Conservation (phyloP, 1,284 basidiomycete species). For the Cryptococcus sp. region DNA sequence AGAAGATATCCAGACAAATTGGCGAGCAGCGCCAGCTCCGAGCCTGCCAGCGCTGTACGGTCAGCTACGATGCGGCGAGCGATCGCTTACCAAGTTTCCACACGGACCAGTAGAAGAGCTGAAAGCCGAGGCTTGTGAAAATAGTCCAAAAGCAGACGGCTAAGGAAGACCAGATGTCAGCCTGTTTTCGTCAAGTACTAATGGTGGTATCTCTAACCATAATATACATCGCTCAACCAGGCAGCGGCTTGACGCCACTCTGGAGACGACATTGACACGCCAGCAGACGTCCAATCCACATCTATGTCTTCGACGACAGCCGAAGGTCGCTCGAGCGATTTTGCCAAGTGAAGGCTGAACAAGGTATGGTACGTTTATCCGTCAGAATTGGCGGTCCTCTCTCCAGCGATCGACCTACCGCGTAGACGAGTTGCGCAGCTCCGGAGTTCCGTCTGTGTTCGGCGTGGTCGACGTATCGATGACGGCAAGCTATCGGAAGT, state of each 20-base stretch:
- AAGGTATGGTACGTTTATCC: too few species aligned
- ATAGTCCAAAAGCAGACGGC: constrained; percentile 87
- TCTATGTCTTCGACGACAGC: neutral
- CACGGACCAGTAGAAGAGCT: constrained; percentile 88
- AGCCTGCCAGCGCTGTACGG: constrained; percentile 59
- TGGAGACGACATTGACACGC: constrained; percentile 1
- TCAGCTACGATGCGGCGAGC: constrained; percentile 43
- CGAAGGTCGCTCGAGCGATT: too few species aligned
- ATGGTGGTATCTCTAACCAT: constrained; percentile 30
- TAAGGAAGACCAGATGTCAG: constrained; percentile 42
- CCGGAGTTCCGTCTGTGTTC: constrained; percentile 6
- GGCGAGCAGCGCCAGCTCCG: constrained; percentile 70
- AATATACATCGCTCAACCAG: constrained; percentile 47
- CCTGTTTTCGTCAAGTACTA: neutral
- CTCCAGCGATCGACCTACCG: neutral
- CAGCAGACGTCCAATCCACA: constrained; percentile 15
- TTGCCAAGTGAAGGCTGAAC: too few species aligned
- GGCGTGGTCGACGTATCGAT: constrained; percentile 19
- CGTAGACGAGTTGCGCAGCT: neutral
- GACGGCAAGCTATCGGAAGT: constrained; percentile 25
- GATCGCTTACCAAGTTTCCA: constrained; percentile 70
- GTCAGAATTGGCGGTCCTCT: too few species aligned
- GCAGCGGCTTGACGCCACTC: constrained; percentile 21
- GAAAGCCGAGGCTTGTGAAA: constrained; percentile 76
- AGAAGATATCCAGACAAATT: constrained; percentile 68